phyloP scores from a whole-genome alignment of 2,329 filamentous ascomycete species.

The Fusarium abutilonis region DNA sequence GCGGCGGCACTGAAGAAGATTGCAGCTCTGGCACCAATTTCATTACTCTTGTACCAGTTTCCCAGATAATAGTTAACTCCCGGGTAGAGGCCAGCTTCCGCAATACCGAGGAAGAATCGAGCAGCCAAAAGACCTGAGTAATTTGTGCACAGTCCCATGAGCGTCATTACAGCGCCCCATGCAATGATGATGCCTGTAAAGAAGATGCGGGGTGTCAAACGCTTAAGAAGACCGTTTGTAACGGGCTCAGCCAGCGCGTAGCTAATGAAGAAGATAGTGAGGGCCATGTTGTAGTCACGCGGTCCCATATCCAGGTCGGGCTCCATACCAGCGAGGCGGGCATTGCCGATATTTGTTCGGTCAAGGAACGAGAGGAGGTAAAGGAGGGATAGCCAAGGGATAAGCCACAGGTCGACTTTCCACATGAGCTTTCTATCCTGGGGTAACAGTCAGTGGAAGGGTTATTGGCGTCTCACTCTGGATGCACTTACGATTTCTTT shows the following conservation, averaged over 20 bases:
- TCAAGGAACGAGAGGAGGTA: slow-evolving; percentile 63
- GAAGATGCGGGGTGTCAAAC: slow-evolving; percentile 68
- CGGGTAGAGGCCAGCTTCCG: slow-evolving; percentile 72
- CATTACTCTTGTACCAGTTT: slow-evolving; percentile 80
- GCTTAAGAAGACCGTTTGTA: slow-evolving; percentile 73
- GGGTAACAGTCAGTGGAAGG: background rate
- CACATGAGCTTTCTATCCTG: slow-evolving; percentile 62
- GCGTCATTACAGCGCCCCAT: slow-evolving; percentile 58
- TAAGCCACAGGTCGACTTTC: slow-evolving; percentile 66
- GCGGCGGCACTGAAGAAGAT: slow-evolving; percentile 85
- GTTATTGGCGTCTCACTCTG: slow-evolving; percentile 40
- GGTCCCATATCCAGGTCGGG: slow-evolving; percentile 21
- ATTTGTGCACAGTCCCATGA: slow-evolving; percentile 60
- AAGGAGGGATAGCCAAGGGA: slow-evolving; percentile 67
- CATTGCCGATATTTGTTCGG: slow-evolving; percentile 61
- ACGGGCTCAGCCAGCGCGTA: slow-evolving; percentile 72
- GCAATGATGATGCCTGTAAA: slow-evolving; percentile 73
- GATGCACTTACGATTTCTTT: slow-evolving; percentile 63
- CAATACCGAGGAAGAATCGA: slow-evolving; percentile 70
- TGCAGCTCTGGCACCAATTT: slow-evolving; percentile 76
- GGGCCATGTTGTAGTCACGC: slow-evolving; percentile 65
- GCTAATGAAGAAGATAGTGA: slow-evolving; percentile 75
- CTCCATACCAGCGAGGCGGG: slow-evolving; percentile 47
- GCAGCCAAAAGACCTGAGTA: slow-evolving; percentile 57
- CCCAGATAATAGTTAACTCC: slow-evolving; percentile 75